Percentiles rank a stretch among this genome's conserved stretches.
These are phyloP conservation scores for Tetraselmis striata DNA, from an alignment of 139 green algal genomes.

Conservation along the genomic window DNA sequence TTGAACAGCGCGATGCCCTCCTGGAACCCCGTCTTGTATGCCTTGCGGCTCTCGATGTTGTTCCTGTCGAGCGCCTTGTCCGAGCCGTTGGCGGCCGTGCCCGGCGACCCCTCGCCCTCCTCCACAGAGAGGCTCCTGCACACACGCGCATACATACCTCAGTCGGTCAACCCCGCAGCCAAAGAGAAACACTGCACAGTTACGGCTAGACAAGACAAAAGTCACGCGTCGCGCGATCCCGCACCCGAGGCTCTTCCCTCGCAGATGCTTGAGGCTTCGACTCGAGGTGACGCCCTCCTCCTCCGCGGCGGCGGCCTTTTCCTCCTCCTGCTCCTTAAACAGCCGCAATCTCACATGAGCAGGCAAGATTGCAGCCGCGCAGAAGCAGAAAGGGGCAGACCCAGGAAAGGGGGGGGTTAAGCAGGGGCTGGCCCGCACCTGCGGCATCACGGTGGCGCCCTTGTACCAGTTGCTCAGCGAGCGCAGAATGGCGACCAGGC, in stretches of 20 bases:
- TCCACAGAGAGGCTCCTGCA: background rate
- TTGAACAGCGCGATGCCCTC: conserved; percentile 93
- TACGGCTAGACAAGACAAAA: too few relatives aligned
- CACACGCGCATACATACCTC: too few relatives aligned
- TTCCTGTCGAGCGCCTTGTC: conserved; percentile 13
- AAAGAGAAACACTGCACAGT: too few relatives aligned
- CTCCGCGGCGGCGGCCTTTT: too few relatives aligned
- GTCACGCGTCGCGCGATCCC: too few relatives aligned
- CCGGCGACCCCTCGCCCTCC: background rate
- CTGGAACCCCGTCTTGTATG: conserved; percentile 66
- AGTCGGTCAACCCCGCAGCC: too few relatives aligned
- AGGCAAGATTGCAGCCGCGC: too few relatives aligned
- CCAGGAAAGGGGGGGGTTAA: too few relatives aligned
- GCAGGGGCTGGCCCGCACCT: background rate
- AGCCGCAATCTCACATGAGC: too few relatives aligned
- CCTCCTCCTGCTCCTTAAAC: background rate
- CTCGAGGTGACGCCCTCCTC: background rate
- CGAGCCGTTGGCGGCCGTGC: background rate
- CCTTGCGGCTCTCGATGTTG: conserved; percentile 58
- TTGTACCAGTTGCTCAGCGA: conserved; percentile 72
- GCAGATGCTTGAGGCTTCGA: background rate
- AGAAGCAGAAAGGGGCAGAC: too few relatives aligned
- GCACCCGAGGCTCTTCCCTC: background rate
- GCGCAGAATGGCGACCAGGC: conserved; percentile 57
- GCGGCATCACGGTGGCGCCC: conserved; percentile 7